These are phyloP conservation scores for Cladosporium oxysporum DNA, from an alignment of 2,329 filamentous ascomycete species.

Conservation along the genomic window DNA sequence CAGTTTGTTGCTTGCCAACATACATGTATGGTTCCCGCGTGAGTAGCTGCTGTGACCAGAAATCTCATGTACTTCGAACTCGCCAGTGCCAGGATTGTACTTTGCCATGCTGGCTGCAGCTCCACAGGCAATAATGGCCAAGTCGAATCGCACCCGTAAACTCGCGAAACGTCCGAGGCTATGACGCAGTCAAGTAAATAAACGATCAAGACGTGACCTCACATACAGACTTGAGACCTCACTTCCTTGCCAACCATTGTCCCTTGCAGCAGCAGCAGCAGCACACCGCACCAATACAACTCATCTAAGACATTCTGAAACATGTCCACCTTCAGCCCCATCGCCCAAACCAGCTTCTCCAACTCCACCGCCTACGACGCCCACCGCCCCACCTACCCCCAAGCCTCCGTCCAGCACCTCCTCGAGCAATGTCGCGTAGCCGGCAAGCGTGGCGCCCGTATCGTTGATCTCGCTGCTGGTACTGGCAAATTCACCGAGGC, in stretches of 20 bases:
- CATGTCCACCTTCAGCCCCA: constrained; percentile 12
- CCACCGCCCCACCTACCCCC: constrained; percentile 67
- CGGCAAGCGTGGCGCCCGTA: constrained; percentile 47
- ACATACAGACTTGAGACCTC: background rate
- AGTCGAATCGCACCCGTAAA: background rate
- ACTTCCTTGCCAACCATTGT: background rate
- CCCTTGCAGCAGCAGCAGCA: background rate
- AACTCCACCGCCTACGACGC: constrained; percentile 66
- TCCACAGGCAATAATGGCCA: background rate
- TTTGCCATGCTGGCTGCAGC: background rate
- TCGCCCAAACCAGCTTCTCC: constrained; percentile 58
- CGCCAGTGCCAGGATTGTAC: background rate
- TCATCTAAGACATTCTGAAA: background rate
- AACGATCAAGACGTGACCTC: background rate
- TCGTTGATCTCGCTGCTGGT: constrained; percentile 68
- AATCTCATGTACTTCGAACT: background rate
- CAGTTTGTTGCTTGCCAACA: background rate
- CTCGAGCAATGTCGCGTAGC: constrained; percentile 58
- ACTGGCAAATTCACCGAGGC: constrained; percentile 71
- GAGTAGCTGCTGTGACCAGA: background rate
- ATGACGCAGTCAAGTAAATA: constrained; percentile 9
- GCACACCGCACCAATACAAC: background rate
- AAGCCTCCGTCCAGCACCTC: constrained; percentile 59
- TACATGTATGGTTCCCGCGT: background rate
- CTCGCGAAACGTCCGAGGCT: background rate